Evolutionary conservation across 768 basidiomycete genomes (phyloP).

Genomic region (Leucocoprinus leucothites): DNA sequence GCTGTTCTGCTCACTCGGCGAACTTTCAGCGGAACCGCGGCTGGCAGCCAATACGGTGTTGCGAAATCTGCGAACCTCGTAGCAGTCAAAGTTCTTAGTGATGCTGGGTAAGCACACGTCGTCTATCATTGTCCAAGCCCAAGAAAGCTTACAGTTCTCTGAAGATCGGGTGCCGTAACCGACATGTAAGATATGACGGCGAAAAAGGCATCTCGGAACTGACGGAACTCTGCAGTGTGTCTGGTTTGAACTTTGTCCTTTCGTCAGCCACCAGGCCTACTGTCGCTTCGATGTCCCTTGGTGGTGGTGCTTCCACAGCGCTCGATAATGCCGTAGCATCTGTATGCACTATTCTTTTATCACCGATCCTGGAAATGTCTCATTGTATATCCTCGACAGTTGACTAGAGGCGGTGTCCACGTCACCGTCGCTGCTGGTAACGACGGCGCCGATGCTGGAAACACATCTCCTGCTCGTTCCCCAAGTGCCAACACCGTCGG

Average conservation of each 20-base stretch:
- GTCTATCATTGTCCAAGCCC: neutral
- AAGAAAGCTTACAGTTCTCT: neutral
- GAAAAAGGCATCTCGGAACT: neutral
- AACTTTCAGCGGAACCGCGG: slow-evolving; percentile 20
- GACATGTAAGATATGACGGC: slow-evolving; percentile 2
- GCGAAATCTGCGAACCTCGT: slow-evolving; percentile 30
- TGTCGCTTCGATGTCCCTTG: slow-evolving; percentile 34
- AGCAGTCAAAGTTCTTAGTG: slow-evolving; percentile 38
- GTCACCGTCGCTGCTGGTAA: slow-evolving; percentile 37
- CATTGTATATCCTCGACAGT: slow-evolving; percentile 14
- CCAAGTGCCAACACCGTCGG: slow-evolving; percentile 36
- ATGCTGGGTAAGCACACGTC: slow-evolving; percentile 24
- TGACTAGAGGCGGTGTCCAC: slow-evolving; percentile 27
- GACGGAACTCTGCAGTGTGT: slow-evolving; percentile 18
- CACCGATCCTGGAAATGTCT: neutral
- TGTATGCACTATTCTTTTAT: slow-evolving; percentile 10
- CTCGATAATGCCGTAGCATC: slow-evolving; percentile 30
- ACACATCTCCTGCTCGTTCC: slow-evolving; percentile 32
- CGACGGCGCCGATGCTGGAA: slow-evolving; percentile 25
- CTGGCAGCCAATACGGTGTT: slow-evolving; percentile 23
- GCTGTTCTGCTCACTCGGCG: neutral
- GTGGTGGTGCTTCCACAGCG: slow-evolving; percentile 24
- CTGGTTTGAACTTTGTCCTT: slow-evolving; percentile 30
- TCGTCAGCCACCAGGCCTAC: slow-evolving; percentile 22
- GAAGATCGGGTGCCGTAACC: slow-evolving; percentile 6